These are phyloP conservation scores for Vigna hirtella DNA, from an alignment of 306 rosid species.

Conservation along the genomic window DNA sequence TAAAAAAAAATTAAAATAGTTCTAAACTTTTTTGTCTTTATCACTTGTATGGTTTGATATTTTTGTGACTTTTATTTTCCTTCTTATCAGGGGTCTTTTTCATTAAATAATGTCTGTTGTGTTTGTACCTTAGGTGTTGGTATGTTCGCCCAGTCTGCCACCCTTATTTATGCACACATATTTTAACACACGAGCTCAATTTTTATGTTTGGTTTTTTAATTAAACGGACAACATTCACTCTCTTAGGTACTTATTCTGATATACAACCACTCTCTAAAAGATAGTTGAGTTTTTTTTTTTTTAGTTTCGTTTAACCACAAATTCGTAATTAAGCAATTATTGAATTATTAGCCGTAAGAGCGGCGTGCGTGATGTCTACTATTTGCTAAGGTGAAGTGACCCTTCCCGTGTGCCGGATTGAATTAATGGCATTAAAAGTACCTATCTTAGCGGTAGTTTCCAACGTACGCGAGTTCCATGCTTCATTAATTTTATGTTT, in stretches of 20 bases:
- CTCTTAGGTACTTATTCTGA: conserved; percentile 9
- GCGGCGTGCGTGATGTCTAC: background rate
- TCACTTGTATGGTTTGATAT: background rate
- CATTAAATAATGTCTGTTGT: background rate
- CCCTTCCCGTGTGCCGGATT: no score
- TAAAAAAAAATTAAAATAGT: background rate
- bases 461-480: conserved; percentile 32
- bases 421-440: no score
- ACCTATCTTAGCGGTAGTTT: background rate
- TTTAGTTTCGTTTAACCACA: background rate
- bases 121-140: background rate
- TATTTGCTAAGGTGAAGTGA: no score
- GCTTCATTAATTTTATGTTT: conserved; percentile 18
- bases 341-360: conserved; percentile 9
- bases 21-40: background rate
- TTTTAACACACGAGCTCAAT: background rate
- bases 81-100: background rate
- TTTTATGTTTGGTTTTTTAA: background rate
- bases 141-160: background rate
- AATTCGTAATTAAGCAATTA: background rate
- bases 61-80: background rate
- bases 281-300: background rate
- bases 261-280: background rate
- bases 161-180: background rate
- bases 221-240: conserved; percentile 12